Base-by-base conservation (phyloP, 768 basidiomycete genomes). In the Kwoniella bestiolae region DNA sequence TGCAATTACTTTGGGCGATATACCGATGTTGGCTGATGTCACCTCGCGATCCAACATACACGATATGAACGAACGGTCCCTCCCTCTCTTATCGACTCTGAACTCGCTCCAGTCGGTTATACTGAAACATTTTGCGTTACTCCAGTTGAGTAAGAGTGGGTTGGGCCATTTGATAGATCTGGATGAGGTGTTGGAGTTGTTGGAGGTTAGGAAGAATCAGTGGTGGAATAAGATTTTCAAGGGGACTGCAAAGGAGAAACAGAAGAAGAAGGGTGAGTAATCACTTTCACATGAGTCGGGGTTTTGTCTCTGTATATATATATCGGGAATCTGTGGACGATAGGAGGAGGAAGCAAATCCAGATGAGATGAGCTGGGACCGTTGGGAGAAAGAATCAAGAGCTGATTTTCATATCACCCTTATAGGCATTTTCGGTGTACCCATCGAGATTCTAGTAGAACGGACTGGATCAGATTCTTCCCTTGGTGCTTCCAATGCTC, bases 141-240 rank as follows among this genome's bases (percentile, higher is more conserved):
- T 94, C 5, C 86, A 87, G 7, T 84, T 99, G 50, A 87, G 88
- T 66, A 86, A 89, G 69, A 91, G 90, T 3, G 87, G 90, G 9
- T 81, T 98, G 31, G 88, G 93, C 61, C 73, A 78, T n/a, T 61
- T 74, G 23, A 77, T 81, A 21, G 93, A 95, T 70, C 76, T 97
- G 70, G 96, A 98, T 66, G 96, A 99, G 78, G 84, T 98, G 58
- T 80, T 97, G 70, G 95, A 98, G 82, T 84, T 96, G 79, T 87
- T 99, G 29, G 94, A 97, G 80, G 84, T 84, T 23, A 91, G 95
- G 85, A 97, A 95, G 85, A 89, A 87, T 66, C 90, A 90, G 21
- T 96, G 96, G 82, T 99, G 94, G 94, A 91, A 91, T 69, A 92
- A 94, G 81, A 81, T 97, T 18, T 97, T 99, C 84, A 97, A 96